Conservation (phyloP, 306 rosid genomes). For the Casuarina cunninghamiana region DNA sequence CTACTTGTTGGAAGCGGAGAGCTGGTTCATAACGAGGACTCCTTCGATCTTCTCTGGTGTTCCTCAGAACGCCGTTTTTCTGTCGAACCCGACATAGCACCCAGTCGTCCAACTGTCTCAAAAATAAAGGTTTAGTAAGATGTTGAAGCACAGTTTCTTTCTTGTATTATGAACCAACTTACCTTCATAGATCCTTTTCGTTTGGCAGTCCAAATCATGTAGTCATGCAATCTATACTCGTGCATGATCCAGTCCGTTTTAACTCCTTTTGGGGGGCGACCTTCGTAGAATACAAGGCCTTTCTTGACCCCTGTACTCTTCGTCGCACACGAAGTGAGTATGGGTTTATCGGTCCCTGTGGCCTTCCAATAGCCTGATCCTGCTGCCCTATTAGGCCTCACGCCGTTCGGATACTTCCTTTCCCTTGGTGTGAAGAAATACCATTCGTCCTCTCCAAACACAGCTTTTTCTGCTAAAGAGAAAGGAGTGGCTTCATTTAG, state of each 20-base stretch:
- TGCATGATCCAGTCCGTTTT: slow-evolving; percentile 83
- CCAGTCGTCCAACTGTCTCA: slow-evolving; percentile 73
- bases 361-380: slow-evolving; percentile 82
- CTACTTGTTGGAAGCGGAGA: slow-evolving; percentile 28
- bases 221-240: slow-evolving; percentile 67
- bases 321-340: slow-evolving; percentile 56
- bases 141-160: not conserved
- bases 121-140: not conserved
- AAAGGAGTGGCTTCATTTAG: not conserved
- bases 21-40: slow-evolving; percentile 32
- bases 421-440: slow-evolving; percentile 75
- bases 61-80: slow-evolving; percentile 41
- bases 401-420: slow-evolving; percentile 77
- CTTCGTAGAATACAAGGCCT: slow-evolving; percentile 69
- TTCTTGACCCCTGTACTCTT: slow-evolving; percentile 73
- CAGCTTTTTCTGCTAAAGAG: slow-evolving; percentile 37
- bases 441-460: slow-evolving; percentile 76
- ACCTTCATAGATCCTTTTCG: slow-evolving; percentile 66
- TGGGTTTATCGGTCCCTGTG: slow-evolving; percentile 74
- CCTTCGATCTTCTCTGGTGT: slow-evolving; percentile 44
- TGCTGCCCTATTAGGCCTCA: slow-evolving; percentile 77
- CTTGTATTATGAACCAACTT: slow-evolving; percentile 19
- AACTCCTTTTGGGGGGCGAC: slow-evolving; percentile 71
- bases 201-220: slow-evolving; percentile 38
- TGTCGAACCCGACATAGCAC: slow-evolving; percentile 63